These are phyloP conservation scores for Bocquillonia castaneifolia DNA, from an alignment of 441 rosid genomes.

Conservation along the genomic window DNA sequence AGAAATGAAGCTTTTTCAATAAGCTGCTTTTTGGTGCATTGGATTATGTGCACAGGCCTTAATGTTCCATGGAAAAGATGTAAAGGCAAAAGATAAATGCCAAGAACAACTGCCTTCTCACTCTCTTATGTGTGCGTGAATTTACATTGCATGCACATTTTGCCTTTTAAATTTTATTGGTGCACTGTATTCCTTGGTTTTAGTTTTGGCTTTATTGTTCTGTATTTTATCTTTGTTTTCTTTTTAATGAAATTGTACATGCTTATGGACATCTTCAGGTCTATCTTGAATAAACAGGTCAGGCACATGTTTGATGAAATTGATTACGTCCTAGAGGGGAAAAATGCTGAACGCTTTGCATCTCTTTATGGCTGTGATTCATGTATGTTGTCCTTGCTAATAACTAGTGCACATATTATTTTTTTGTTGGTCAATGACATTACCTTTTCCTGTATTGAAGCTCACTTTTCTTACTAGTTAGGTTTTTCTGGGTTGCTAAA, in stretches of 20 bases:
- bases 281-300: constrained; percentile 69
- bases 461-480: not conserved
- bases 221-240: constrained; percentile 10
- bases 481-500: not conserved
- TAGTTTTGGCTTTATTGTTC: not conserved
- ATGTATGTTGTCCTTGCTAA: constrained; percentile 40
- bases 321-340: constrained; percentile 81
- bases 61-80: too few relatives aligned
- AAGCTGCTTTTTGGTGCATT: too few relatives aligned
- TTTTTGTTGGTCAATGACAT: not conserved
- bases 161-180: constrained; percentile 2
- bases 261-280: constrained; percentile 43
- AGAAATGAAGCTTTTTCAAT: too few relatives aligned
- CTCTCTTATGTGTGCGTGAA: not conserved
- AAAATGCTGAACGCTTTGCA: constrained; percentile 95
- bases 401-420: not conserved
- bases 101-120: not conserved
- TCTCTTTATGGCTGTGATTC: constrained; percentile 55
- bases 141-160: not conserved
- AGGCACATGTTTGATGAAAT: constrained; percentile 99
- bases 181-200: constrained; percentile 4
- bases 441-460: not conserved
- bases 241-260: constrained; percentile 30
- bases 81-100: too few relatives aligned
- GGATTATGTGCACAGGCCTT: too few relatives aligned